phyloP scores from a whole-genome alignment of 1,139 yeast species.

The Pichia sp. region DNA sequence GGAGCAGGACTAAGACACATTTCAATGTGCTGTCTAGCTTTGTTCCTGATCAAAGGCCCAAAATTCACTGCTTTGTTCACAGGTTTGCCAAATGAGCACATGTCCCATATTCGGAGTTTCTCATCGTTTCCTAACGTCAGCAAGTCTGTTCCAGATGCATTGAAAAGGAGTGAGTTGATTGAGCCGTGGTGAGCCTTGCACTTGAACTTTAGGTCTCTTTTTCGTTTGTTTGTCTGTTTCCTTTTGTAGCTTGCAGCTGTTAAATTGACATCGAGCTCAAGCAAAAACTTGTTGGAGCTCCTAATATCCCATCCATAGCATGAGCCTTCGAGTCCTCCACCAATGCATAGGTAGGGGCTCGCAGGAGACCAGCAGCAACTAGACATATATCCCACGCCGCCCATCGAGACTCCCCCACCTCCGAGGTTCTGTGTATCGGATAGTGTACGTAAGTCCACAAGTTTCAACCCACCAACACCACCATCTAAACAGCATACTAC shows the following conservation, averaged over 20 bases:
- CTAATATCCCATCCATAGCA: conserved; percentile 73
- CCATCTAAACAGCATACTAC: conserved; percentile 42
- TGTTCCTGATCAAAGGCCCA: conserved; percentile 74
- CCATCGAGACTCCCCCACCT: conserved; percentile 34
- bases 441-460: conserved; percentile 69
- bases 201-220: conserved; percentile 12
- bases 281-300: conserved; percentile 60
- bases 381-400: conserved; percentile 30
- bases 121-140: conserved; percentile 74
- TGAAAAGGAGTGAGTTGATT: conserved; percentile 74
- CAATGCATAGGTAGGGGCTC: conserved; percentile 55
- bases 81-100: conserved; percentile 45
- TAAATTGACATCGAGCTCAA: conserved; percentile 46
- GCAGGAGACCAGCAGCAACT: conserved; percentile 62
- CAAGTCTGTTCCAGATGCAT: conserved; percentile 54
- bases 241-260: conserved; percentile 21
- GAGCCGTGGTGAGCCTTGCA: conserved; percentile 68
- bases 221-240: conserved; percentile 31
- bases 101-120: conserved; percentile 71
- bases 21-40: conserved; percentile 48
- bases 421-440: conserved; percentile 66
- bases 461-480: conserved; percentile 38
- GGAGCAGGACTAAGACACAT: conserved; percentile 41
- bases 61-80: conserved; percentile 65
- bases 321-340: conserved; percentile 77